Evolutionary conservation across 257 asterid species (phyloP), one percentile per base, ranked within the genome.

Genomic region (Anisodus tanguticus): DNA sequence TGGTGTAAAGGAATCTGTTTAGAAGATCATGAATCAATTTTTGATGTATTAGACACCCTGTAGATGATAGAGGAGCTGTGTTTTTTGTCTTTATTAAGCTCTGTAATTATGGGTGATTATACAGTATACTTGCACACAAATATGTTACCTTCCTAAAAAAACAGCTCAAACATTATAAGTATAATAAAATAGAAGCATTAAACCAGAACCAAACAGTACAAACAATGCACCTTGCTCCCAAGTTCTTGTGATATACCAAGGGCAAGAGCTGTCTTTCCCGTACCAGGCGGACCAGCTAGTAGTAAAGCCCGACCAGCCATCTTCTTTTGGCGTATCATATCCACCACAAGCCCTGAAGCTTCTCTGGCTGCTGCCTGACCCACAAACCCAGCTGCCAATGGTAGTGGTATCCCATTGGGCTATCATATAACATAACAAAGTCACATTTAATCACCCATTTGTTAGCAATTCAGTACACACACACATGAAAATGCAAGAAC

Each of bases 231-330:
- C 98, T 96, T 96, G 94, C 97, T 96, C 58, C 99, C 98, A 83
- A 96, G 98, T 86, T 95, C 99, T 88, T 94, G 99, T 16, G 97
- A 90, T 85, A 95, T 90, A 70, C 98, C 98, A 4, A 96, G 92
- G 63, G 99, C 99, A 62, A 96, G 97, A 71, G 99, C 99, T 76
- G 99, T 96, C 91, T 96, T 96, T 15, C 99, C 99, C 8, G 99
- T 96, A 79, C 95, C 98, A 6, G 99, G 99, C 83, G 99, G 99
- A 70, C 99, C 99, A 66, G 98, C 99, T 64, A 94, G 85, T 79
- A 96, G 90, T 12, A 96, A 86, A 19, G 98, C 99, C 63, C 93
- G 91, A 53, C 99, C 99, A 0, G 98, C 99, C 99, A 96, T 94
- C 89, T 94, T 96, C 90, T 94, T 96, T 84, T 96, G 98, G 55